Conservation (phyloP, 1,139 yeast species). For the Scheffersomyces stambukii region DNA sequence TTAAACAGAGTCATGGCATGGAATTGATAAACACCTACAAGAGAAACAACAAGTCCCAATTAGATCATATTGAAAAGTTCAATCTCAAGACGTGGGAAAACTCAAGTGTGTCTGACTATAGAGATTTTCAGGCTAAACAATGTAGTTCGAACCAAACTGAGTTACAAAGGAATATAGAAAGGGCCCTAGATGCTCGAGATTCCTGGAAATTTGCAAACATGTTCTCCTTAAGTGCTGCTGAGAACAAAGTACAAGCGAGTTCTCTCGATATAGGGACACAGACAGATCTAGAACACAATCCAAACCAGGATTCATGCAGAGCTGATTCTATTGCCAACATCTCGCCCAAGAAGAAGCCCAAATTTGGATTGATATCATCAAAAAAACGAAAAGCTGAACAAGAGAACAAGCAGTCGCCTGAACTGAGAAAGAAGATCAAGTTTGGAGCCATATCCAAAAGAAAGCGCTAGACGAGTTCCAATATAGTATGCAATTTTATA, state of each 20-base stretch:
- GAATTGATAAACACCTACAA: slow-evolving; percentile 28
- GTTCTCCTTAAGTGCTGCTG: slow-evolving; percentile 4
- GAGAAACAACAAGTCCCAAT: slow-evolving; percentile 14
- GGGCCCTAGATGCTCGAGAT: slow-evolving; percentile 3
- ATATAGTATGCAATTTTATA: slow-evolving; percentile 2
- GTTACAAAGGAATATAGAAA: slow-evolving; percentile 4
- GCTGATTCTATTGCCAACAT: too few species aligned
- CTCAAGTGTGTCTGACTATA: slow-evolving; percentile 6
- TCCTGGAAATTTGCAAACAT: slow-evolving; percentile 10
- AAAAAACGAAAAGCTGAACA: too few species aligned
- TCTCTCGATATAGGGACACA: slow-evolving; percentile 5
- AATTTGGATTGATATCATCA: too few species aligned
- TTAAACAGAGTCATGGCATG: slow-evolving; percentile 32
- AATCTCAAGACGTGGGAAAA: slow-evolving; percentile 14
- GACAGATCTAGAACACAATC: too few species aligned
- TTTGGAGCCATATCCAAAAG: slow-evolving; percentile 7
- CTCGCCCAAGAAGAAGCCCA: too few species aligned
- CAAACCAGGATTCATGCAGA: too few species aligned
- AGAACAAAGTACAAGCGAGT: slow-evolving; percentile 5
- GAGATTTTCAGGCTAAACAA: slow-evolving; percentile 4
- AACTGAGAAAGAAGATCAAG: slow-evolving; percentile 12
- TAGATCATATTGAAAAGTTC: slow-evolving; percentile 14
- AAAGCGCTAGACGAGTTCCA: neutral
- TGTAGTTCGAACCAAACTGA: slow-evolving; percentile 4
- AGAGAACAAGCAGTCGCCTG: too few species aligned